Percentiles rank a stretch among this genome's conserved stretches.
These are phyloP conservation scores for Dioscorea cayenensis DNA, from an alignment of 116 monocot genomes.

Conservation along the genomic window DNA sequence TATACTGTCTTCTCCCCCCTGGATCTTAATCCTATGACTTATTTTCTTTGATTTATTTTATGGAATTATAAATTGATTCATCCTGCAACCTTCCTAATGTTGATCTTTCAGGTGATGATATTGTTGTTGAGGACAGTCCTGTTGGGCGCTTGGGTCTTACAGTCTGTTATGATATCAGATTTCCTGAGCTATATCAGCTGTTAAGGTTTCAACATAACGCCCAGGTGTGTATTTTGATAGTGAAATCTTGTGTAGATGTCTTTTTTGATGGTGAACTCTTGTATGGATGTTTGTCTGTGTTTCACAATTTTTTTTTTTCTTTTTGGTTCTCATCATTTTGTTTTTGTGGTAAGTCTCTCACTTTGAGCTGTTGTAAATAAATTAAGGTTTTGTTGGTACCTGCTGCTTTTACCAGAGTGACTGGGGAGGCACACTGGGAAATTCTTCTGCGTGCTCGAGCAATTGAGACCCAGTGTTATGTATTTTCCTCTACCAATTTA, in stretches of 20 bases:
- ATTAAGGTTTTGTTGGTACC: constrained; percentile 86
- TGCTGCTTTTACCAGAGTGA: constrained; percentile 86
- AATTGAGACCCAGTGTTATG: constrained; percentile 96
- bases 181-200: too few species aligned
- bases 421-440: constrained; percentile 96
- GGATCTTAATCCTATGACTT: background rate
- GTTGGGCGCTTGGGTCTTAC: background rate
- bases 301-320: background rate
- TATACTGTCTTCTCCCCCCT: background rate
- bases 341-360: background rate
- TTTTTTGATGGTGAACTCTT: background rate
- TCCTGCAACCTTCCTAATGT: background rate
- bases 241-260: background rate
- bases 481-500: constrained; percentile 7
- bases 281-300: background rate
- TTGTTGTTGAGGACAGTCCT: constrained; percentile 51
- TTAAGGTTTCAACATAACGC: constrained; percentile 11
- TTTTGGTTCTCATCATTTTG: background rate
- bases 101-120: constrained; percentile 36
- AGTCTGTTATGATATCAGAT: constrained; percentile 6
- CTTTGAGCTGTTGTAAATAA: background rate
- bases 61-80: background rate
- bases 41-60: background rate
- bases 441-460: constrained; percentile 90
- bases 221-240: constrained; percentile 34